Base-by-base conservation (phyloP, 192 early-diverging fungal species). In the Diversispora epigaea region DNA sequence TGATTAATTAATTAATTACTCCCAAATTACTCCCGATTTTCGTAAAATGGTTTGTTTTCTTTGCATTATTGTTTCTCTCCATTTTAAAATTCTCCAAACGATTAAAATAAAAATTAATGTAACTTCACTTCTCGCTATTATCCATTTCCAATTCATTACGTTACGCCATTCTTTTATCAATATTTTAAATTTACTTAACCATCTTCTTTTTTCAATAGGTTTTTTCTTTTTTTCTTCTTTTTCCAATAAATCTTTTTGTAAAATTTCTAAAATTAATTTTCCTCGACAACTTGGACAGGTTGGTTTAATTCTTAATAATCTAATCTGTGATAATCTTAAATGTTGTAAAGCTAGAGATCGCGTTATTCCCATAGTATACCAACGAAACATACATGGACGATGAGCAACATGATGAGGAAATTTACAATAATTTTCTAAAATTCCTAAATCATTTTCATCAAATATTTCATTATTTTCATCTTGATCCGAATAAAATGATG, bases 361-460 rank as follows among this genome's bases (percentile, higher is more conserved):
- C 17, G 68, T 32, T 12, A 57, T 19, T 39, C 68, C 68, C 14
- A 41, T 49, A 6, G 68, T 69, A 25, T 49, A 56, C 68, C 68
- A 71, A 40, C n/a, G 11, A 56, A 71, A 43, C 68, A 71, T 71
- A 56, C 68, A 71, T 11, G 50, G 25, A 39, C n/a, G 47, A 56
- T 71, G 68, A 15, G 68, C 68, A 3, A 71, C 68, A 19, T 71
- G 68, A 71, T 71, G 68, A 41, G 68, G 15, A 39, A 71, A 22
- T 17, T 71, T 71, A 56, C 68, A 71, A 43, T 71, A 71, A 71
- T 56, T 71, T 56, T 71, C 68, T 22, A 69, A 15, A 52, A 40
- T 3, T 17, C 68, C 68, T 52, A 71, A 52, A 21, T 15, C 15
- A 55, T 43, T n/a, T n/a, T 45, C 49, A 25, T 50, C 45, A 5